Base-by-base conservation (phyloP, 108 stramenopile species). In the Conticribra guillardii region DNA sequence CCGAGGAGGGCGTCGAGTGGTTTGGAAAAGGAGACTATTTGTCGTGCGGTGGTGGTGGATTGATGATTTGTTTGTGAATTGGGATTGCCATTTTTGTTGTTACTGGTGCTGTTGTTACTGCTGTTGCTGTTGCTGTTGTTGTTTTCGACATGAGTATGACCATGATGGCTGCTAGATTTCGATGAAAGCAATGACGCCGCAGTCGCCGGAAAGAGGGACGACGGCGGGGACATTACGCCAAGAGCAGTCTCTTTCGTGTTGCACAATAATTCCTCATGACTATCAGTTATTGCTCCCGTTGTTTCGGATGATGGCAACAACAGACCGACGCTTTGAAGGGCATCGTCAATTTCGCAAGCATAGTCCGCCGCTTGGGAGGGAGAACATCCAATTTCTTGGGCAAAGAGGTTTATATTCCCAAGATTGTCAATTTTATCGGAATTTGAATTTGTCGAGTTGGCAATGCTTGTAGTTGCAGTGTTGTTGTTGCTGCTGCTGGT, bases 21-120 rank as follows among this genome's bases (percentile, higher is more conserved):
- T 62, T 73, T 65, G 46, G 84, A 91, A 76, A 92, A 94, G 28
- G 91, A 92, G 33, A 96, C 79, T 32, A 96, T 91, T 37, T 79
- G 74, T 47, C 77, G 46, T 22, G 69, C 55, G 5, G 37, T 11
- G 37, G 37, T 41, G 37, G 37, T 11, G 37, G n/a, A 50, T 24
- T 33, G 31, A 41, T 23, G 30, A 18, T 61, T 48, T 37, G 60
- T 44, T 50, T 33, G 21, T n/a, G n/a, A n/a, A n/a, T n/a, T n/a
- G n/a, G n/a, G n/a, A n/a, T n/a, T n/a, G n/a, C n/a, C n/a, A n/a
- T n/a, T n/a, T n/a, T n/a, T n/a, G n/a, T n/a, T n/a, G n/a, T n/a
- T n/a, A n/a, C n/a, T n/a, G n/a, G n/a, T n/a, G n/a, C n/a, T n/a
- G n/a, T n/a, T n/a, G n/a, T n/a, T n/a, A n/a, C n/a, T n/a, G n/a